A percentile compares a stretch with the other conserved stretches of the same genome.
phyloP scores from a whole-genome alignment of 805 yeast genomes.

The Candida tibetensis region DNA sequence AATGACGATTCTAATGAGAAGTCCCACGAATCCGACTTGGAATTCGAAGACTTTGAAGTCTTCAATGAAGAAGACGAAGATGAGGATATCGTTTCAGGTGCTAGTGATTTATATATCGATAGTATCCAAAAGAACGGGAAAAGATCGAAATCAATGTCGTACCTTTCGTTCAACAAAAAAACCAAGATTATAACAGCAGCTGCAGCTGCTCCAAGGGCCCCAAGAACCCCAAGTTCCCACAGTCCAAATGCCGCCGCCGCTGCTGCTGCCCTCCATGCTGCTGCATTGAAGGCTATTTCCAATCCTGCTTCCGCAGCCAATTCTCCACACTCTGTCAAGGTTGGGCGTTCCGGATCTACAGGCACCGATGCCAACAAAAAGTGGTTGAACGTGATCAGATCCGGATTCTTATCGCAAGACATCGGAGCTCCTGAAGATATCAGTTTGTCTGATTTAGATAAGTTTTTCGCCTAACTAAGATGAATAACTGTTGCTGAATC shows the following conservation, averaged over 20 bases:
- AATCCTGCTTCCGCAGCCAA: constrained; percentile 17
- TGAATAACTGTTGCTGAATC: background rate
- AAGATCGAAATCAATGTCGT: constrained; percentile 66
- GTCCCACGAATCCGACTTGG: constrained; percentile 38
- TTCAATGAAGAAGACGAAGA: constrained; percentile 43
- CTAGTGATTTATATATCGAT: constrained; percentile 36
- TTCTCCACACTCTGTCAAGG: constrained; percentile 10
- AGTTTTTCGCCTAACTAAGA: constrained; percentile 28
- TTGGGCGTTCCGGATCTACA: constrained; percentile 1
- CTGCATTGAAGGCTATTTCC: constrained; percentile 53
- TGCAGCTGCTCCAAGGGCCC: constrained; percentile 78
- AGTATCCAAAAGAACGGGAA: constrained; percentile 46
- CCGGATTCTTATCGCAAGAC: constrained; percentile 75
- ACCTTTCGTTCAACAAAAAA: constrained; percentile 48
- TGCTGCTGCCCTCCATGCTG: constrained; percentile 71
- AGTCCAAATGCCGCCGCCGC: constrained; percentile 68
- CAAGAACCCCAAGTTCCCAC: constrained; percentile 56
- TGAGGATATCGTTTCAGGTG: constrained; percentile 19
- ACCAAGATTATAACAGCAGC: constrained; percentile 63
- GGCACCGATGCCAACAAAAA: constrained; percentile 42
- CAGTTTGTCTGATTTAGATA: constrained; percentile 62
- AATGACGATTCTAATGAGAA: constrained; percentile 9
- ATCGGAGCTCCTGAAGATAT: constrained; percentile 78
- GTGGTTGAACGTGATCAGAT: constrained; percentile 72
- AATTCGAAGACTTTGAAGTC: constrained; percentile 49